Base-by-base conservation (phyloP, 345 rosid genomes). In the Punica granatum region DNA sequence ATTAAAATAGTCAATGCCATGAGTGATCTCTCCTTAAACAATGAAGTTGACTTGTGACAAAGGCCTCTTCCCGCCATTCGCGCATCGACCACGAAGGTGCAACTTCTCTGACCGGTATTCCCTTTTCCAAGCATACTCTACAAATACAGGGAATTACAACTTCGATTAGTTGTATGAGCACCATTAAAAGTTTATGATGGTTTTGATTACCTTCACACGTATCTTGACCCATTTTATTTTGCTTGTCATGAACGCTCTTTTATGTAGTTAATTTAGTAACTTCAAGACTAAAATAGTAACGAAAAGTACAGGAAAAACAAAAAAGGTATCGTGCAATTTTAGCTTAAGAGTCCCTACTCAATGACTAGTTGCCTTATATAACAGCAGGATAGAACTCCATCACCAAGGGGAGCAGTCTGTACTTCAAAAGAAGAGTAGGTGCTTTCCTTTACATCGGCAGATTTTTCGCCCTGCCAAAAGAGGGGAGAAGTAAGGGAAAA, bases 361-460 rank as follows among this genome's bases (percentile, higher is more conserved):
- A 88, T 84, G 71, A 91, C 86, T n/a, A 91, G 72, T 69, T 86
- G 88, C 74, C 97, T 84, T 54, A 91, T n/a, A n/a, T 86, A 65
- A 88, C 77, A 71, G 97, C 97, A 5, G 91, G 96, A 77, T n/a
- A 94, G 99, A 66, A 83, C 89, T 32, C 99, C 92, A 67, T 80
- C 96, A 28, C 75, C 46, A 62, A 89, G 62, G 53, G 96, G 96
- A 61, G 99, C 95, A 34, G 95, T 88, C 78, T 85, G 92, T 32
- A 91, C 91, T 80, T 90, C 91, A 51, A 77, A 81, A 14, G 80
- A 73, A 73, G 80, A 66, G 64, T 64, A 60, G 26, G 18, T 12
- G 59, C 48, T 60, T 26, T 62, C 49, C 12, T 62, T 21, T 32
- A 54, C 70, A 25, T 66, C 60, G 63, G 64, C 21, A 63, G 21